Base-by-base conservation (phyloP, 495 filamentous ascomycete genomes). In the Sordaria brevicollis region DNA sequence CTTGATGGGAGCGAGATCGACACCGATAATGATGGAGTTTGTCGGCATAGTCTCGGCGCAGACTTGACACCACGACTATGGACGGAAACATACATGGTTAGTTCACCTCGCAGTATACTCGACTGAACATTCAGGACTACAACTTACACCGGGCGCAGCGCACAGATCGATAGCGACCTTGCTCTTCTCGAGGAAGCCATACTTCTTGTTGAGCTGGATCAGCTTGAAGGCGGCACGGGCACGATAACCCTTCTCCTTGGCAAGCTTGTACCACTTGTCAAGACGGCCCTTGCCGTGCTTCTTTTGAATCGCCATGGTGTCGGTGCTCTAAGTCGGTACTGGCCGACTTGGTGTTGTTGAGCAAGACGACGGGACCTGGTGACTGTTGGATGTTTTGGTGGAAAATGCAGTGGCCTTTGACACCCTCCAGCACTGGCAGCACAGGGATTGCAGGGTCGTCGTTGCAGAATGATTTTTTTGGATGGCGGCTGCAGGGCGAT, bases 231-330 rank as follows among this genome's bases (percentile, higher is more conserved):
- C 95, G 74, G 95, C 93, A 82, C 95, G 87, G 43, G 95, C 96
- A 74, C 95, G 84, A 82, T 99, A 99, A 67, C 96, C 95, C 82
- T 98, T 98, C 80, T 99, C 95, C 79, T 98, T 98, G 70, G 95
- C 96, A 72, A 99, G 77, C 70, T 80, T 81, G 73, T 86, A 87
- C 93, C 93, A 98, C 83, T 98, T 97, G 84, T 99, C 95, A 71
- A 99, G 88, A 86, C 95, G 94, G 80, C 95, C 95, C 86, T 99
- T 99, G 84, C 93, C 95, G 81, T 97, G 91, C 88, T 99, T 99
- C 86, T 99, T 99, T 78, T 98, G 95, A 74, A 97, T 94, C 74
- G 91, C 94, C 95, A 99, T 99, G 74, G 39, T 73, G 74, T 67
- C 74, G 76, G 38, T 72, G 65, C 70, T 39, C 65, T 37, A 35